Base-by-base conservation (phyloP, 2,329 filamentous ascomycete genomes). In the Scopulariopsis brevicaulis region DNA sequence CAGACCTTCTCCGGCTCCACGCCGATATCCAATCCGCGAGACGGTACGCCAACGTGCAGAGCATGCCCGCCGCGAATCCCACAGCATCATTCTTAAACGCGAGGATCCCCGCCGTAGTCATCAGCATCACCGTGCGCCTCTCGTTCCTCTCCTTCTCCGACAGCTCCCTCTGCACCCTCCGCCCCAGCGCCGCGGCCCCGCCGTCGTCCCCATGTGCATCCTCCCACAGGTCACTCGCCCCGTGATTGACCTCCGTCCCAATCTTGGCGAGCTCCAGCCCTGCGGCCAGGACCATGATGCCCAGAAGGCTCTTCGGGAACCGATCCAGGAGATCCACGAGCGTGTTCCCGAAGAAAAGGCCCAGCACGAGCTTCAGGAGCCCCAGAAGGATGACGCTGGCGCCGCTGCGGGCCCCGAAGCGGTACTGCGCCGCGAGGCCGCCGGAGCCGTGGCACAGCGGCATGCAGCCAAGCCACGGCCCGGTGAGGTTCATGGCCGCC, bases 391-490 rank as follows among this genome's bases (percentile, higher is more conserved):
- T 83, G 61, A 96, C 80, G 64, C 87, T 91, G 0, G 90, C 84
- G 11, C 93, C 93, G 60, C 89, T 95, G 54, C 93, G 85, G 4
- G 93, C 92, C 0, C 93, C 93, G 64, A 97, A 97, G 4, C 90
- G 84, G 69, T 90, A 90, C 69, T 97, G 93, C 0, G 88, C 94
- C 5, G 94, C 94, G 0, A 97, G 76, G 0, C 93, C 93, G 2
- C 93, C 93, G 0, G 90, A 90, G 5, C 93, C 93, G 68, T 97
- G 94, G 67, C 94, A 97, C 4, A 94, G 85, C 3, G 93, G 94
- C 94, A 96, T 97, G 5, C 87, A 88, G 54, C 92, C 92, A 65
- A 96, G 95, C 89, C 90, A 96, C 65, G 89, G 92, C 18, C 88
- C 87, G 1, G 87, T 69, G 3, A 96, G 74, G 68, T 97, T 97